Conservation (phyloP, 1,139 yeast species). For the Schizosaccharomyces versatilis region DNA sequence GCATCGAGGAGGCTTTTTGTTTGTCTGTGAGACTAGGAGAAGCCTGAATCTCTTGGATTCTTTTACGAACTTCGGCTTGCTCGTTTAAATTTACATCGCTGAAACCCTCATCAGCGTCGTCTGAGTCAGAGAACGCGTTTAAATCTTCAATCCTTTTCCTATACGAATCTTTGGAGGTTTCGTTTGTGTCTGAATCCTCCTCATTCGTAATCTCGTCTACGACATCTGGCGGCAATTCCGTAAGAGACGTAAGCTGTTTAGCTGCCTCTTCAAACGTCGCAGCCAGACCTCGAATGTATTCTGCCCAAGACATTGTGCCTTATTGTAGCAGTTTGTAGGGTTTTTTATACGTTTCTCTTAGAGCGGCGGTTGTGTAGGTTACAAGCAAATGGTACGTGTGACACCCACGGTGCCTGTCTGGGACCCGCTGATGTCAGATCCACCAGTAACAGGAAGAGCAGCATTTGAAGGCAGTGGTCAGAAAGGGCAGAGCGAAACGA, state of each 20-base stretch:
- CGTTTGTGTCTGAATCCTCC: neutral
- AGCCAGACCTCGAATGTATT: neutral
- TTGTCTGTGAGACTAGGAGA: neutral
- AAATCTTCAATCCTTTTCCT: neutral
- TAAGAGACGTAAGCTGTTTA: neutral
- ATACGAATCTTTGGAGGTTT: neutral
- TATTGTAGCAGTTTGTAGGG: constrained; percentile 2
- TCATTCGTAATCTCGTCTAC: neutral
- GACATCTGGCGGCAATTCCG: neutral
- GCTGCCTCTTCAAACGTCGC: constrained; percentile 1
- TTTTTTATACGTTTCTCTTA: neutral
- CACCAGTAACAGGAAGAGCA: too few relatives aligned
- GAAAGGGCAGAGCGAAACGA: too few relatives aligned
- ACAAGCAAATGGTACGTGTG: neutral
- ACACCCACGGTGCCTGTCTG: neutral
- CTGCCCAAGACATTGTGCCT: constrained; percentile 26
- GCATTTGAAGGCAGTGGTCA: too few relatives aligned
- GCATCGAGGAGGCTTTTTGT: neutral
- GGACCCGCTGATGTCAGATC: too few relatives aligned
- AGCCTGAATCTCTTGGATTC: neutral
- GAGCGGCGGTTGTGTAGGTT: neutral
- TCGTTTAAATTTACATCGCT: neutral
- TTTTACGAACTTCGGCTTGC: neutral
- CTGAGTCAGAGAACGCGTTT: neutral
- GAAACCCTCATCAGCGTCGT: neutral